Evolutionary conservation across 2,329 filamentous ascomycete genomes (phyloP).

Genomic region (Aspergillus ochraceoroseus): DNA sequence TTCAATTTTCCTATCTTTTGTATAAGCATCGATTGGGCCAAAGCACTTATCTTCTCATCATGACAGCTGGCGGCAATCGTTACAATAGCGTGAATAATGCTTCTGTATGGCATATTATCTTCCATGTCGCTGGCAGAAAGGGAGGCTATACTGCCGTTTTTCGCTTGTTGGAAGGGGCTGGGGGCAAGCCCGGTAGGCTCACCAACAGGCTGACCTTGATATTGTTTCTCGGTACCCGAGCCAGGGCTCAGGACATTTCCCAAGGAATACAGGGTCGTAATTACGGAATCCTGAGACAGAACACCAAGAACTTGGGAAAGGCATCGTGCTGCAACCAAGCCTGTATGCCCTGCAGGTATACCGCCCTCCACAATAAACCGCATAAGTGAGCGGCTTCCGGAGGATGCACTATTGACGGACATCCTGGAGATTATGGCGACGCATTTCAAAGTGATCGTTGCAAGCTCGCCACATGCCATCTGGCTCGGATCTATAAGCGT

Average conservation of each 20-base stretch:
- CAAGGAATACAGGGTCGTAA: conserved; percentile 92
- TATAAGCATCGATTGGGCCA: conserved; percentile 92
- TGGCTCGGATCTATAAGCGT: conserved; percentile 72
- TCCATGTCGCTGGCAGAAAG: conserved; percentile 70
- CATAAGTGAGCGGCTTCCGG: conserved; percentile 71
- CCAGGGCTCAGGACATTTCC: conserved; percentile 86
- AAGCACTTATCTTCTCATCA: conserved; percentile 85
- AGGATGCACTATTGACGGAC: conserved; percentile 66
- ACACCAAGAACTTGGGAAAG: conserved; percentile 74
- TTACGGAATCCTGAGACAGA: conserved; percentile 86
- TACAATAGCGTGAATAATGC: conserved; percentile 92
- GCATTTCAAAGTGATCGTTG: conserved; percentile 70
- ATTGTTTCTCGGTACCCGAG: conserved; percentile 47
- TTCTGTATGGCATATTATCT: conserved; percentile 72
- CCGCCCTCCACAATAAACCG: conserved; percentile 82
- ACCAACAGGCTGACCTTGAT: conserved; percentile 30
- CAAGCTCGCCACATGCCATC: conserved; percentile 74
- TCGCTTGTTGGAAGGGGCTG: conserved; percentile 34
- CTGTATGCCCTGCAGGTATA: conserved; percentile 59
- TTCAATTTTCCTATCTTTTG: conserved; percentile 90
- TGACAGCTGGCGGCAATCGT: conserved; percentile 75
- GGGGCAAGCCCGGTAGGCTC: conserved; percentile 47
- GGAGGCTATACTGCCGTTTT: conserved; percentile 56
- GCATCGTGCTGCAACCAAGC: conserved; percentile 74
- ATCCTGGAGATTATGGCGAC: conserved; percentile 76